Evolutionary conservation across 306 rosid genomes (phyloP).

Genomic region (Vachellia collinsii): DNA sequence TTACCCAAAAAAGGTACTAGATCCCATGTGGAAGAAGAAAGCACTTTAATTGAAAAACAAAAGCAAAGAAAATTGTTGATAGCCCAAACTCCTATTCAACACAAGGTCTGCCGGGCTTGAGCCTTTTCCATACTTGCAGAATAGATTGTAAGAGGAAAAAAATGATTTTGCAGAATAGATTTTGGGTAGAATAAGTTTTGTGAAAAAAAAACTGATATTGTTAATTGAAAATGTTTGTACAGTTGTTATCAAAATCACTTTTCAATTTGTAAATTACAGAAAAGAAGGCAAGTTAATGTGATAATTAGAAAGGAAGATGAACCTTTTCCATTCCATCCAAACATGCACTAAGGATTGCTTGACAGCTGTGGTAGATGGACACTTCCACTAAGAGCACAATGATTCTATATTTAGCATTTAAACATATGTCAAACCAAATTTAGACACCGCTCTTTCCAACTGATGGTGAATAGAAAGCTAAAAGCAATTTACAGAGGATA

Average conservation of each 20-base stretch:
- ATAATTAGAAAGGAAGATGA: no score
- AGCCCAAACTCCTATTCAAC: background rate
- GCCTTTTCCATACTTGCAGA: background rate
- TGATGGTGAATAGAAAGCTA: background rate
- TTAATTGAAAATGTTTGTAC: no score
- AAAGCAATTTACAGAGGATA: constrained; percentile 9
- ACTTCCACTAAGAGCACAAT: constrained; percentile 11
- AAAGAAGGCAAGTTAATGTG: no score
- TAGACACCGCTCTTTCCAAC: background rate
- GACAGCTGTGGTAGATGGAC: background rate
- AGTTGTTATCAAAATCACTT: no score
- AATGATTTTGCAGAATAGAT: no score
- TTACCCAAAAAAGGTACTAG: constrained; percentile 10
- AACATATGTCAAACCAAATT: background rate
- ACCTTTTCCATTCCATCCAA: background rate
- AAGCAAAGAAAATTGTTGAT: background rate
- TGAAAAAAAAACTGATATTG: no score
- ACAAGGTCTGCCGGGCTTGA: background rate
- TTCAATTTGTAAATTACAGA: no score
- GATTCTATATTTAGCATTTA: constrained; percentile 4
- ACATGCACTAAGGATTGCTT: background rate
- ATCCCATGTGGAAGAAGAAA: constrained; percentile 1
- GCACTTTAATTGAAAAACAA: background rate
- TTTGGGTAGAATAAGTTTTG: no score
- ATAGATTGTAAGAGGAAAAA: no score